phyloP scores from a whole-genome alignment of 2,329 filamentous ascomycete species.

The Diplodia corticola region DNA sequence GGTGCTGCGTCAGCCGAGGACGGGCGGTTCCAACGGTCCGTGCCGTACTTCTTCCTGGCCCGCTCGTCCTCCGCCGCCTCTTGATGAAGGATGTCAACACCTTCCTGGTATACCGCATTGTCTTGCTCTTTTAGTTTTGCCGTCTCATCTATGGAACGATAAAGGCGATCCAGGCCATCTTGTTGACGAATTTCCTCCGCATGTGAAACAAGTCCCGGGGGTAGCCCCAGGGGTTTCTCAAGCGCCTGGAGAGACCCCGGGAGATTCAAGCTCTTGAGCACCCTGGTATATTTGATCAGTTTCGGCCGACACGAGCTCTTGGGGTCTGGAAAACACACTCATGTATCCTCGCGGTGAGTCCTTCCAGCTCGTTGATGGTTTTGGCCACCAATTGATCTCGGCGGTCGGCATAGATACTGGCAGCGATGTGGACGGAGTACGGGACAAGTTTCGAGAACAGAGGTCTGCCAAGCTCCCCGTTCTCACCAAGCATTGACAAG shows the following conservation, averaged over 20 bases:
- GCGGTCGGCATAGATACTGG: constrained; percentile 91
- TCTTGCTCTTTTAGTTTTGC: constrained; percentile 85
- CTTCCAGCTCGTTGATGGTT: constrained; percentile 78
- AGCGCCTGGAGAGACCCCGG: constrained; percentile 91
- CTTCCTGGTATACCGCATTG: constrained; percentile 77
- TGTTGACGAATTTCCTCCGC: constrained; percentile 93
- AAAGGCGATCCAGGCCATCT: constrained; percentile 75
- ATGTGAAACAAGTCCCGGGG: constrained; percentile 80
- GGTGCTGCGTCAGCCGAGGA: constrained; percentile 67
- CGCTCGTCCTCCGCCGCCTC: constrained; percentile 83
- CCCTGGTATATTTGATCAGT: constrained; percentile 34
- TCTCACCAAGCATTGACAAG: constrained; percentile 75
- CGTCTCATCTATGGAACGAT: constrained; percentile 81
- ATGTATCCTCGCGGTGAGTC: constrained; percentile 76
- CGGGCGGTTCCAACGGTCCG: constrained; percentile 76
- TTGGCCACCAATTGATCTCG: constrained; percentile 88
- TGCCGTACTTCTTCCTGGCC: constrained; percentile 76
- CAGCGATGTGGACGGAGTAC: constrained; percentile 91
- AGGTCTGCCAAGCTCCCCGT: constrained; percentile 76
- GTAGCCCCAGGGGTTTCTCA: constrained; percentile 89
- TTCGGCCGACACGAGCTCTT: background rate
- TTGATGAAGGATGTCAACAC: constrained; percentile 70
- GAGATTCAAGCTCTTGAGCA: constrained; percentile 79
- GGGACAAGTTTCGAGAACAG: constrained; percentile 91
- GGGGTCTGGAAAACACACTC: constrained; percentile 48